Conservation (phyloP, 1,284 basidiomycete genomes). For the Prillingera fragicola region DNA sequence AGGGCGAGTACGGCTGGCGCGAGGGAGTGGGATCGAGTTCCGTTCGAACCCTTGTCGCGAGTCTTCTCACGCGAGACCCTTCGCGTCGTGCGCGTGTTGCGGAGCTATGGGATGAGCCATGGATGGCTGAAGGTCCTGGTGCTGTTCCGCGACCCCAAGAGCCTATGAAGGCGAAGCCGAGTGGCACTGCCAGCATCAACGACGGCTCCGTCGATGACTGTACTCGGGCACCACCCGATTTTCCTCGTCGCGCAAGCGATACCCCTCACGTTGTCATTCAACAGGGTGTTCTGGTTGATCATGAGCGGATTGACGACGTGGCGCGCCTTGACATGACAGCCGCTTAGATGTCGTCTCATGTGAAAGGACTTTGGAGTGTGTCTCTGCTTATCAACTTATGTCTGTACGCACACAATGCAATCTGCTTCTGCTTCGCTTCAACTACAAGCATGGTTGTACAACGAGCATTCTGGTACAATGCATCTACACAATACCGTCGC, state of each 20-base stretch:
- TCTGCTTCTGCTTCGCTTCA: no score
- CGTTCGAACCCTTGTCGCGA: slow-evolving; percentile 54
- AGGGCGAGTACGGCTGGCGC: slow-evolving; percentile 68
- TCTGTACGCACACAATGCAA: no score
- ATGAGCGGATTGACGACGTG: slow-evolving; percentile 14
- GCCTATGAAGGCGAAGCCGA: slow-evolving; percentile 1
- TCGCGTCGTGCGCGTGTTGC: slow-evolving; percentile 56
- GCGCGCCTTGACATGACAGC: slow-evolving; percentile 7
- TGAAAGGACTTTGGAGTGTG: no score
- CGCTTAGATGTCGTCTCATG: no score
- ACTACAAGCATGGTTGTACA: no score
- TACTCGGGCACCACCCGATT: neutral
- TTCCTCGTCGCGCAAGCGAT: slow-evolving; percentile 11
- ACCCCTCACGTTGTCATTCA: slow-evolving; percentile 12
- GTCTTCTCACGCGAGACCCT: slow-evolving; percentile 65
- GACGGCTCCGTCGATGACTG: neutral
- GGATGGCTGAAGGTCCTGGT: slow-evolving; percentile 53
- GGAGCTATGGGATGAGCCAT: slow-evolving; percentile 63
- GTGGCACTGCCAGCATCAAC: neutral
- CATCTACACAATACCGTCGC: slow-evolving; percentile 1
- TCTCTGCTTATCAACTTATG: no score
- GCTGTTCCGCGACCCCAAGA: slow-evolving; percentile 14
- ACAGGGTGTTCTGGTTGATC: slow-evolving; percentile 16
- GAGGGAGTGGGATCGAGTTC: slow-evolving; percentile 24
- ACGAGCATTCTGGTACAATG: no score